Evolutionary conservation across 768 basidiomycete species (phyloP), one percentile per base, ranked within the genome.

Genomic region (Suillus placidus): DNA sequence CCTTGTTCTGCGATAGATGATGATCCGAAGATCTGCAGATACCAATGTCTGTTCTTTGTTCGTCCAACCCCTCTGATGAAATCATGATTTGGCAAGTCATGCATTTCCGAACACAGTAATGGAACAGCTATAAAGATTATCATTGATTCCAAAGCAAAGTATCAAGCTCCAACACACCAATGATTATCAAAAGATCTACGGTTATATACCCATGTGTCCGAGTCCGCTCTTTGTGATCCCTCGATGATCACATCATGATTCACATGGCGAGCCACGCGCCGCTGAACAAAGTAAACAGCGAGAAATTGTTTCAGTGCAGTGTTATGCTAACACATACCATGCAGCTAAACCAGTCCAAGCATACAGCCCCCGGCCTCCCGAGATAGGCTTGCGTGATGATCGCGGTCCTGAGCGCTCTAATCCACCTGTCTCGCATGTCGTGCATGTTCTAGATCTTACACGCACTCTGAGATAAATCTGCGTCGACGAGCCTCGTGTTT

Each of bases 351-450:
- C 32, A n/a, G 58, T 26, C 16, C 35, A 60, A 60, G 10, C 18
- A 60, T 40, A 60, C 30, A 42, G 18, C 23, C 12, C 18, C 32
- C 30, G 54, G 32, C 54, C 34, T n/a, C 54, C 58, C 26, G 38
- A 26, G 3, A 60, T 40, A 30, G 40, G 40, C 10, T 32, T 60
- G 26, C 18, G 58, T 42, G 26, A 3, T 30, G 18, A 30, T 26
- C 42, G 58, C 40, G 58, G 58, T 42, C 58, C 58, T 60, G 58
- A 30, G 38, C 38, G 58, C 40, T 60, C 58, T 40, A 42, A 40
- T 30, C 35, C 26, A 40, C 38, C 38, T 26, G 40, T 60, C 26
- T 60, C 58, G 40, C 58, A 30, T 8, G 37, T 40, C 57, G 57
- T 18, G 37, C 38, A 58, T 38, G 57, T 38, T 26, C 37, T 55